phyloP scores from a whole-genome alignment of 441 rosid genomes.

The Adansonia grandidieri region DNA sequence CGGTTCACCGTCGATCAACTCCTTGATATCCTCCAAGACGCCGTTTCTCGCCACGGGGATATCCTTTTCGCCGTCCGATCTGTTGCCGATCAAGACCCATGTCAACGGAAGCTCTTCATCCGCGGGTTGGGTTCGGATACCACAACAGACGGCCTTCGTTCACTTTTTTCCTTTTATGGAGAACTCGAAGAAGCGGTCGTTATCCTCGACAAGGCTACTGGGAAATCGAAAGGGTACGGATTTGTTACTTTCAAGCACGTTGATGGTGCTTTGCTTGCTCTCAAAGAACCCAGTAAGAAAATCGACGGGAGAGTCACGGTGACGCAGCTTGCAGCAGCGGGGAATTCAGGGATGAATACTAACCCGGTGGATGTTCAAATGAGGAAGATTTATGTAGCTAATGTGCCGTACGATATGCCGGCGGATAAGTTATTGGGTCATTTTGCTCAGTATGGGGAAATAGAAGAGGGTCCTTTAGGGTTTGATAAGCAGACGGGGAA shows the following conservation, averaged over 20 bases:
- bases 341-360: conserved; percentile 49
- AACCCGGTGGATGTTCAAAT: conserved; percentile 50
- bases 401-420: conserved; percentile 77
- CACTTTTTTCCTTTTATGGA: conserved; percentile 68
- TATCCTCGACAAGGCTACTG: conserved; percentile 52
- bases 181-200: conserved; percentile 87
- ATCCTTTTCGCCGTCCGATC: conserved; percentile 63
- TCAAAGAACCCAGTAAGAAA: conserved; percentile 89
- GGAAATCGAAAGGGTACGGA: too few relatives aligned
- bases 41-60: conserved; percentile 58
- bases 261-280: conserved; percentile 33
- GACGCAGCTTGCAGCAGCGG: conserved; percentile 84
- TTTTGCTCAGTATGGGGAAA: conserved; percentile 75
- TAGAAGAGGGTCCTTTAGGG: conserved; percentile 93
- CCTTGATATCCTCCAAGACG: conserved; percentile 68
- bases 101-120: conserved; percentile 83
- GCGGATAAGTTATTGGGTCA: conserved; percentile 71
- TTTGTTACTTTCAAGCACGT: too few relatives aligned
- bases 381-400: conserved; percentile 88
- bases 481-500: conserved; percentile 36
- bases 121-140: conserved; percentile 95
- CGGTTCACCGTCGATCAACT: conserved; percentile 66
- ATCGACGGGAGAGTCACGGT: conserved; percentile 89
- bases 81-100: conserved; percentile 65
- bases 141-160: conserved; percentile 70